Evolutionary conservation across 2,329 filamentous ascomycete species (phyloP).

Genomic region (Kalmusia sp.): DNA sequence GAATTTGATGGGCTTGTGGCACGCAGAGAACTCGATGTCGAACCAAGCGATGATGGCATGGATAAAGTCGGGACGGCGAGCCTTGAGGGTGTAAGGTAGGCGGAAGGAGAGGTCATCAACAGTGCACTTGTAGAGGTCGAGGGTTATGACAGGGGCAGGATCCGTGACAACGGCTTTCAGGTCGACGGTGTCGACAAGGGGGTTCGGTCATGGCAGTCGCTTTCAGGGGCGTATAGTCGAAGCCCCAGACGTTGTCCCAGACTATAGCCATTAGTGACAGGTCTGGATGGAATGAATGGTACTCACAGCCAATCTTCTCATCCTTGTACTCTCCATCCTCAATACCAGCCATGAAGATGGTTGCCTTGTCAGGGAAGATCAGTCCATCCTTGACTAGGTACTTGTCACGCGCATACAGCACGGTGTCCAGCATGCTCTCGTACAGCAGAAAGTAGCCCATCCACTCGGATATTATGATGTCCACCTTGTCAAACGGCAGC

Average conservation of each 20-base stretch:
- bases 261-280: slow-evolving; percentile 60
- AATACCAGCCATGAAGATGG: slow-evolving; percentile 94
- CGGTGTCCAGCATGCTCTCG: slow-evolving; percentile 98
- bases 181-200: slow-evolving; percentile 96
- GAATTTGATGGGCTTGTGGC: slow-evolving; percentile 97
- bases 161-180: slow-evolving; percentile 97
- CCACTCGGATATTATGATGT: slow-evolving; percentile 99
- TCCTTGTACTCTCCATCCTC: slow-evolving; percentile 99
- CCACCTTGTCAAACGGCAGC: slow-evolving; percentile 91
- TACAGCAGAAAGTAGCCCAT: slow-evolving; percentile 99
- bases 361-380: slow-evolving; percentile 99
- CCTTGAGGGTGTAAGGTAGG: slow-evolving; percentile 76
- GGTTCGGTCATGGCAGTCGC: slow-evolving; percentile 92
- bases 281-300: background rate
- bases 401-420: slow-evolving; percentile 92
- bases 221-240: slow-evolving; percentile 95
- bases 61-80: slow-evolving; percentile 89
- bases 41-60: slow-evolving; percentile 98
- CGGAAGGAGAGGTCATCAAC: slow-evolving; percentile 83
- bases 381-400: slow-evolving; percentile 87
- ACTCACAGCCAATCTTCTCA: slow-evolving; percentile 95
- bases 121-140: slow-evolving; percentile 93
- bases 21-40: slow-evolving; percentile 97
- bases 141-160: slow-evolving; percentile 80
- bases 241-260: slow-evolving; percentile 99